phyloP scores from a whole-genome alignment of 2,329 filamentous ascomycete species.

The Uncinocarpus reesii region DNA sequence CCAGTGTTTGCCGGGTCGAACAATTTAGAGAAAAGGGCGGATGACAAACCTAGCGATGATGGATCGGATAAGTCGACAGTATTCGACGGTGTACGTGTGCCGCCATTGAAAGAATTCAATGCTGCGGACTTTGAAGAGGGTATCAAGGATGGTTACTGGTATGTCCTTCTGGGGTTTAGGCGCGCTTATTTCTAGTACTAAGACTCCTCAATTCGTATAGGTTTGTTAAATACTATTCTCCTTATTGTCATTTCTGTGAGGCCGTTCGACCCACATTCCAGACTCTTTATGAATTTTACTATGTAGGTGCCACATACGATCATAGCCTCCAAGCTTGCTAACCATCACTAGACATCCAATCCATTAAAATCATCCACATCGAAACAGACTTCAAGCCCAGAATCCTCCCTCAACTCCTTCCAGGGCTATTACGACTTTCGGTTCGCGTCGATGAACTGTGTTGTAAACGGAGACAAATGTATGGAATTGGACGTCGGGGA shows the following conservation, averaged over 20 bases:
- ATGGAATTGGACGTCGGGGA: slow-evolving; percentile 53
- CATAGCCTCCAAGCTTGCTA: slow-evolving; percentile 16
- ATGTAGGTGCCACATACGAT: slow-evolving; percentile 26
- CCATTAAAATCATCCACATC: slow-evolving; percentile 47
- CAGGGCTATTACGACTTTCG: slow-evolving; percentile 78
- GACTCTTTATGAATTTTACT: slow-evolving; percentile 90
- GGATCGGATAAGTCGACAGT: slow-evolving; percentile 27
- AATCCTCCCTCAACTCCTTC: slow-evolving; percentile 54
- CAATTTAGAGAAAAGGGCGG: slow-evolving; percentile 24
- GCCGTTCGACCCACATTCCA: slow-evolving; percentile 76
- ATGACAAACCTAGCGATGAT: slow-evolving; percentile 15
- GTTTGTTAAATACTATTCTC: slow-evolving; percentile 46
- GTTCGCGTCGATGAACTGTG: slow-evolving; percentile 77
- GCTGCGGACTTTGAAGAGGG: slow-evolving; percentile 40
- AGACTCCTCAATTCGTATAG: slow-evolving; percentile 24
- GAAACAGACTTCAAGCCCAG: slow-evolving; percentile 38
- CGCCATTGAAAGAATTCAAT: slow-evolving; percentile 40
- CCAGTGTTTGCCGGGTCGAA: slow-evolving; percentile 12
- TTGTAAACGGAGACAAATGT: slow-evolving; percentile 73
- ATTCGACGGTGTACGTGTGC: slow-evolving; percentile 45
- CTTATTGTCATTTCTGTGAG: slow-evolving; percentile 58
- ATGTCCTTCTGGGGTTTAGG: slow-evolving; percentile 15
- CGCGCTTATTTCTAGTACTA: not conserved
- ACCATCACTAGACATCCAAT: slow-evolving; percentile 58
- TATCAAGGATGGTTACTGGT: slow-evolving; percentile 46